Conservation (phyloP, 345 rosid genomes). For the Dipteronia dyeriana region DNA sequence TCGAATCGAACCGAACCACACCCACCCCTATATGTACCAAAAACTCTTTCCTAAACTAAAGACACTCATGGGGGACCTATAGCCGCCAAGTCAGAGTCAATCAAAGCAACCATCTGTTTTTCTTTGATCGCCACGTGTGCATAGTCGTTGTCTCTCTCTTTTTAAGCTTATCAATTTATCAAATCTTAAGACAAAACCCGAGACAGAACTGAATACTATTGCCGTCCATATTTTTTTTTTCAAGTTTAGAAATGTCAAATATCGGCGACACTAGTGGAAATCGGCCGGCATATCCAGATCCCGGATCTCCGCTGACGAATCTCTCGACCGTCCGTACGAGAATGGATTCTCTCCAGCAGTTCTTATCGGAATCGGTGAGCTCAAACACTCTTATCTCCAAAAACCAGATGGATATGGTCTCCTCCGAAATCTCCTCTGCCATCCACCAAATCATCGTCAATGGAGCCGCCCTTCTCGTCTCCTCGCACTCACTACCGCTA, state of each 20-base stretch:
- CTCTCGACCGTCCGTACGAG: slow-evolving; percentile 36
- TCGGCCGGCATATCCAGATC: slow-evolving; percentile 18
- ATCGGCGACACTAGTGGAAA: neutral
- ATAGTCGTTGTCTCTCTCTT: neutral
- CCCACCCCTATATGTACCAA: too few species aligned
- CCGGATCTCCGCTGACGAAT: slow-evolving; percentile 32
- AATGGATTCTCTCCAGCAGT: slow-evolving; percentile 49
- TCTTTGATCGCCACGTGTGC: neutral
- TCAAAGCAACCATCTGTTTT: neutral
- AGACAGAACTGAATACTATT: neutral
- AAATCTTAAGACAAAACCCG: neutral
- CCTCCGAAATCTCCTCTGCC: slow-evolving; percentile 54
- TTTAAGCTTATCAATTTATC: neutral
- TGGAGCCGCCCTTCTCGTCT: slow-evolving; percentile 50
- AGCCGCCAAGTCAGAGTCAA: neutral
- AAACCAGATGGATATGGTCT: slow-evolving; percentile 49
- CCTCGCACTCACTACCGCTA: slow-evolving; percentile 14
- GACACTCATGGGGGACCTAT: neutral
- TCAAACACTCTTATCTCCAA: slow-evolving; percentile 31
- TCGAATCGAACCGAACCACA: too few species aligned
- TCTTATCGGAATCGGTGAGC: slow-evolving; percentile 47
- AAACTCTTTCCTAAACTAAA: too few species aligned
- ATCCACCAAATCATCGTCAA: slow-evolving; percentile 50
- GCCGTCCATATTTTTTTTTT: neutral
- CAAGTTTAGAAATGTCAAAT: slow-evolving; percentile 19